These are phyloP conservation scores for Monosporascus sp. DNA, from an alignment of 2,329 filamentous ascomycete genomes.

Conservation along the genomic window DNA sequence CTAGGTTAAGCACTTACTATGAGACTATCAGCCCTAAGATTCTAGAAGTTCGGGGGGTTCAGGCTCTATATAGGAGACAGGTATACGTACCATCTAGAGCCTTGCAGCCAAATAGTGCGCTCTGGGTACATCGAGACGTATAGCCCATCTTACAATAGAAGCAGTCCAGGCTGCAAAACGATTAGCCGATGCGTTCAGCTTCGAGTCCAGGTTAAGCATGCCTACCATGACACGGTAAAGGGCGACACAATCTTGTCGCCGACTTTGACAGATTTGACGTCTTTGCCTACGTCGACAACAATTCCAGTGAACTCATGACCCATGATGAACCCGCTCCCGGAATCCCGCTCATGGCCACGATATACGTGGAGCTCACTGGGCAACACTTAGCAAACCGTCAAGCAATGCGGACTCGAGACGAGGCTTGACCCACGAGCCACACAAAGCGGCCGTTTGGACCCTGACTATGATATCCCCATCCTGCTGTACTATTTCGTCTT, in stretches of 20 bases:
- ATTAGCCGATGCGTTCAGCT: constrained; percentile 1
- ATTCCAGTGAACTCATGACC: constrained; percentile 85
- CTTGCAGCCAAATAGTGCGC: constrained; percentile 63
- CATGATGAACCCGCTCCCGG: constrained; percentile 56
- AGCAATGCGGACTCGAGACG: constrained; percentile 1
- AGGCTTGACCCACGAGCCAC: constrained; percentile 64
- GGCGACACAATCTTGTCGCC: constrained; percentile 79
- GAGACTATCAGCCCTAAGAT: not conserved
- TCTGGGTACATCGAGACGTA: constrained; percentile 70
- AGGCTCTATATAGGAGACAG: not conserved
- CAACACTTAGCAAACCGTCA: constrained; percentile 2
- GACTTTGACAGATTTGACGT: constrained; percentile 61
- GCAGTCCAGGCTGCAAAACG: constrained; percentile 57
- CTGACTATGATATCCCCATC: constrained; percentile 75
- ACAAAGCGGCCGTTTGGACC: constrained; percentile 76
- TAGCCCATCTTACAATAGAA: constrained; percentile 78
- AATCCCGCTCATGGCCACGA: constrained; percentile 69
- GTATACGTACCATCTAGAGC: constrained; percentile 54
- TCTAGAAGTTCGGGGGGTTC: too few relatives aligned
- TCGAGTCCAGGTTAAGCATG: constrained; percentile 4
- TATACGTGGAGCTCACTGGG: constrained; percentile 77
- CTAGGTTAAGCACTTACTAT: not conserved
- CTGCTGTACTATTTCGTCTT: constrained; percentile 50
- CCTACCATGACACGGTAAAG: constrained; percentile 75
- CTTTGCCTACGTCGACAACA: constrained; percentile 61